Evolutionary conservation across 1,139 yeast genomes (phyloP), one percentile per base, ranked within the genome.

Genomic region (Spencermartinsiella ligniputridi): DNA sequence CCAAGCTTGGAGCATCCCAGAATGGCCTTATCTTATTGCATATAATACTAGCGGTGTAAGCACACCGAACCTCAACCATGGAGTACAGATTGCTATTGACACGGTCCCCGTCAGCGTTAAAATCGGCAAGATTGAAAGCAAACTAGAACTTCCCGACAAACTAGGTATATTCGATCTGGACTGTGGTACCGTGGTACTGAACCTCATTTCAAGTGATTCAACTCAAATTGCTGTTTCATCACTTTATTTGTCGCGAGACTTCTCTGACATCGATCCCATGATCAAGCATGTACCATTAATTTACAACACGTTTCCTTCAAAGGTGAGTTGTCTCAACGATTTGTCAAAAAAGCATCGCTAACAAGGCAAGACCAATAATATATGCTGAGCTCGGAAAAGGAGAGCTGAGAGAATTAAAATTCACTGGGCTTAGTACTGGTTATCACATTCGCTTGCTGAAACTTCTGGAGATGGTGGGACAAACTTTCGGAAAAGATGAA

Each of bases 381-480:
- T 49, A 40, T 29, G 24, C 50, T 5, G 58, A 52, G 18, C 16
- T 52, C 3, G 36, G 37, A 6, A 38, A 47, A 17, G 58, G 58
- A 1, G 42, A 41, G 24, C 50, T 49, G 2, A 35, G 42, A 19
- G 56, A 54, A 34, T 39, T 52, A 6, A 44, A 48, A 34, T 44
- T 61, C 6, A 49, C 47, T 35, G 58, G 59, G 25, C 29, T 56
- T n/a, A 52, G 53, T 4, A 30, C 57, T 5, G 62, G 61, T 39
- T 61, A 59, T 40, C 60, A 61, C 43, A 53, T 54, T 2, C 51
- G 57, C 22, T 40, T 61, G 19, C 39, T 61, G 30, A 49, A 56
- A 40, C 45, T 61, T 16, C 49, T 60, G 20, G 56, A 53, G 8
- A 42, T 51, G 32, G n/a, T 27, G 8, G 32, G 32, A n/a, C 32